Evolutionary conservation across 2,329 filamentous ascomycete genomes (phyloP).

Genomic region (Helminthosporium solani): DNA sequence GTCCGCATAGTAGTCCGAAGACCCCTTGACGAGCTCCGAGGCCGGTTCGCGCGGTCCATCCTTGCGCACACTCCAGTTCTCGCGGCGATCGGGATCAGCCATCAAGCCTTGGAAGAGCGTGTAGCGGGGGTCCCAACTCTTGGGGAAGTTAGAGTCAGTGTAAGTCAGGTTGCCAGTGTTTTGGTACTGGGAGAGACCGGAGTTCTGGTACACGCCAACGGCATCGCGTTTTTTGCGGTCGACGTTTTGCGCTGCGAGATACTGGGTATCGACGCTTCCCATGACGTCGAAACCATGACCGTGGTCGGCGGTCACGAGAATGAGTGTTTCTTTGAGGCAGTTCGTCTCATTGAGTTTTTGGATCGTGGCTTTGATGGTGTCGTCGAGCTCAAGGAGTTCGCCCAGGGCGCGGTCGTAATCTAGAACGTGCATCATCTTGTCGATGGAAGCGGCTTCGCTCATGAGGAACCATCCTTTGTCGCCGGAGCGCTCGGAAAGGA

Average conservation of each 20-base stretch:
- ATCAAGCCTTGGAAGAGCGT: conserved; percentile 72
- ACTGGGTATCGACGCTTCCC: conserved; percentile 77
- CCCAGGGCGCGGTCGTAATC: conserved; percentile 85
- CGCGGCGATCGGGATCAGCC: conserved; percentile 72
- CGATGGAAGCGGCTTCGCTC: conserved; percentile 81
- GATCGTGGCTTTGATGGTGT: conserved; percentile 75
- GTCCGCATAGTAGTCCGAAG: conserved; percentile 65
- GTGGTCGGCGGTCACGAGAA: conserved; percentile 83
- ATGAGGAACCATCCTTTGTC: conserved; percentile 83
- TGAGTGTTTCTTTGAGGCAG: conserved; percentile 71
- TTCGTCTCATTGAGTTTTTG: conserved; percentile 66
- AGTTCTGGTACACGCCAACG: conserved; percentile 70
- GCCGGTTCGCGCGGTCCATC: conserved; percentile 64
- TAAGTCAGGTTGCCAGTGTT: conserved; percentile 63
- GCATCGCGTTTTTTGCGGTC: conserved; percentile 75
- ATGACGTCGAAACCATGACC: conserved; percentile 88
- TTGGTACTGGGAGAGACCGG: conserved; percentile 74
- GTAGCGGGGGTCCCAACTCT: conserved; percentile 83
- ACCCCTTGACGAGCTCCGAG: conserved; percentile 53
- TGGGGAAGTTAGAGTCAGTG: conserved; percentile 74
- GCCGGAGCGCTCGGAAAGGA: conserved; percentile 65
- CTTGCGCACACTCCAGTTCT: conserved; percentile 73
- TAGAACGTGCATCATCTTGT: conserved; percentile 84
- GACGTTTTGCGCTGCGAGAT: conserved; percentile 63
- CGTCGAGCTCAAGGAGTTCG: conserved; percentile 81